Evolutionary conservation across 805 yeast species (phyloP).

Genomic region (Barnettozyma pratensis): DNA sequence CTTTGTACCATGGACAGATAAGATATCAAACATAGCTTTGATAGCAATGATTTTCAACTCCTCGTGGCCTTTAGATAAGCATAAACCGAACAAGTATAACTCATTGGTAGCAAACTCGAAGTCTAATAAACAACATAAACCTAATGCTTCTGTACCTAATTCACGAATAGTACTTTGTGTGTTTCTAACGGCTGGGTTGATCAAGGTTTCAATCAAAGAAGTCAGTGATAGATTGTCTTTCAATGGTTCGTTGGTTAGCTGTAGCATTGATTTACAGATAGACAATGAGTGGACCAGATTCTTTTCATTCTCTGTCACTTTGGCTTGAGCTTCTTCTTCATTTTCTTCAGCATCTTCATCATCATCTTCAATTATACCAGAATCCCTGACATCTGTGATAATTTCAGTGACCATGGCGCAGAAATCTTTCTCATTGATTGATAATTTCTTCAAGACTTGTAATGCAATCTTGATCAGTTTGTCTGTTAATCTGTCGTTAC

Average conservation of each 20-base stretch:
- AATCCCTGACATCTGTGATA: slow-evolving; percentile 77
- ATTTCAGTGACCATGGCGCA: slow-evolving; percentile 81
- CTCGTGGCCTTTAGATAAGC: slow-evolving; percentile 63
- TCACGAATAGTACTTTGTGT: slow-evolving; percentile 49
- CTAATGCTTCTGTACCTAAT: slow-evolving; percentile 70
- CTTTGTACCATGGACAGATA: slow-evolving; percentile 69
- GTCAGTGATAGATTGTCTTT: slow-evolving; percentile 60
- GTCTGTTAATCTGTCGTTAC: slow-evolving; percentile 52
- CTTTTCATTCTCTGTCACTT: slow-evolving; percentile 28
- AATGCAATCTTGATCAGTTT: slow-evolving; percentile 50
- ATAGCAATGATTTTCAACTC: slow-evolving; percentile 57
- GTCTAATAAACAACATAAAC: slow-evolving; percentile 74
- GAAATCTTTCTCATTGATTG: slow-evolving; percentile 80
- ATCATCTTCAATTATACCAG: slow-evolving; percentile 26
- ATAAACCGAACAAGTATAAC: slow-evolving; percentile 60
- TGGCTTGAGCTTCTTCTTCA: slow-evolving; percentile 16
- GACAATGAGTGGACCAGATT: slow-evolving; percentile 58
- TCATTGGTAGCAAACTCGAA: slow-evolving; percentile 59
- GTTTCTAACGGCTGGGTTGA: slow-evolving; percentile 71
- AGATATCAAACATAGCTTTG: slow-evolving; percentile 69
- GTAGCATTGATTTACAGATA: slow-evolving; percentile 65
- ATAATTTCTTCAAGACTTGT: slow-evolving; percentile 60
- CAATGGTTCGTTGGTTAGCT: slow-evolving; percentile 58
- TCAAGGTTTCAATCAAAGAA: slow-evolving; percentile 68
- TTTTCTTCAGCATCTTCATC: slow-evolving; percentile 25